phyloP scores from a whole-genome alignment of 2,329 filamentous ascomycete genomes.

The Colletotrichum sp. region DNA sequence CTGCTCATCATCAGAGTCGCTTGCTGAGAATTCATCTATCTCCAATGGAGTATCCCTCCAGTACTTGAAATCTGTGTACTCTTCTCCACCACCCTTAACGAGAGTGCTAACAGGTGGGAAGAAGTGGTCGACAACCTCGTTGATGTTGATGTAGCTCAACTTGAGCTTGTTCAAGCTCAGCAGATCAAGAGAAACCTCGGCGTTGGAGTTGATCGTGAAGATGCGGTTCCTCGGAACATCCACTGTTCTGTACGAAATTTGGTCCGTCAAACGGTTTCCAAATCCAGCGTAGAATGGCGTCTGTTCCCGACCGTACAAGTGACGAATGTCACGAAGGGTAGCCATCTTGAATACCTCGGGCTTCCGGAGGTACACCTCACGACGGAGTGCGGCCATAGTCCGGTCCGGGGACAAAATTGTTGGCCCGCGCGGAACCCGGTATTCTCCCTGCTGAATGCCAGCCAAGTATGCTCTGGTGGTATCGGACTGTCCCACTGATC shows the following conservation, averaged over 20 bases:
- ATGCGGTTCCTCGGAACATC: conserved; percentile 94
- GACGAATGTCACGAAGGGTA: conserved; percentile 91
- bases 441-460: conserved; percentile 87
- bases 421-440: conserved; percentile 84
- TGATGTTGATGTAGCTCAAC: conserved; percentile 96
- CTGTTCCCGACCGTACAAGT: conserved; percentile 76
- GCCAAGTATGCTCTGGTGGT: conserved; percentile 88
- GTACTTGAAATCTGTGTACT: conserved; percentile 96
- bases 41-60: conserved; percentile 89
- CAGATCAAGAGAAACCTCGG: conserved; percentile 90
- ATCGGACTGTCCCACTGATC: conserved; percentile 92
- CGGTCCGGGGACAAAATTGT: conserved; percentile 95
- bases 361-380: conserved; percentile 94
- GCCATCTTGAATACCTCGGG: conserved; percentile 99
- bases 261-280: conserved; percentile 94
- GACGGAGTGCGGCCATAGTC: conserved; percentile 88
- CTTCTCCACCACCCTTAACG: conserved; percentile 87
- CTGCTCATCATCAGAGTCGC: conserved; percentile 67
- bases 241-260: conserved; percentile 92
- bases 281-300: conserved; percentile 97
- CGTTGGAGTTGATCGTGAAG: conserved; percentile 98
- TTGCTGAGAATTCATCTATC: conserved; percentile 86
- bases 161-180: conserved; percentile 93
- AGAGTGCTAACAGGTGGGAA: conserved; percentile 91
- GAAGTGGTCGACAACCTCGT: conserved; percentile 96